Evolutionary conservation across 2,329 filamentous ascomycete species (phyloP).

Genomic region (Nemania diffusa): DNA sequence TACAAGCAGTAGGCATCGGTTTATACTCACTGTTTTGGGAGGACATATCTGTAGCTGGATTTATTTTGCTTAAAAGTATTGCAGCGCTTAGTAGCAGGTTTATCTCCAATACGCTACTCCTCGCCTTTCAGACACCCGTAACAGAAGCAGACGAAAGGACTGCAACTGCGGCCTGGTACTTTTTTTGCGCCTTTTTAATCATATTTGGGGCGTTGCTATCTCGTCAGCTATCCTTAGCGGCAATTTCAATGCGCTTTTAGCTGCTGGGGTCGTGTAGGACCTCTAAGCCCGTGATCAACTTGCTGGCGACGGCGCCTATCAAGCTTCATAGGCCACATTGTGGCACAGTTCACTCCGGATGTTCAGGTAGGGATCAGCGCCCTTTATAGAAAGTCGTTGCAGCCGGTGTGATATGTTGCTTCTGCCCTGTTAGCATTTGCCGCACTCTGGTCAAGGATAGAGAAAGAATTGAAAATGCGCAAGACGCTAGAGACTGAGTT

Average conservation of each 20-base stretch:
- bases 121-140: conserved; percentile 53
- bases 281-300: conserved; percentile 25
- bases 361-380: conserved; percentile 45
- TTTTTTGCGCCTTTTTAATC: conserved; percentile 58
- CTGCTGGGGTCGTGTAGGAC: conserved; percentile 12
- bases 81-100: neutral
- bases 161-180: conserved; percentile 52
- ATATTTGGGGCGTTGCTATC: conserved; percentile 56
- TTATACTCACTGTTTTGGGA: neutral
- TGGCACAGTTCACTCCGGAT: conserved; percentile 30
- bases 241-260: neutral
- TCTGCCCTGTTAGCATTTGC: conserved; percentile 48
- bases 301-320: conserved; percentile 38
- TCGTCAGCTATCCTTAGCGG: conserved; percentile 52
- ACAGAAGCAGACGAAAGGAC: conserved; percentile 46
- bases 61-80: neutral
- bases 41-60: neutral
- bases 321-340: conserved; percentile 37
- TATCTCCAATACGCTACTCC: conserved; percentile 51
- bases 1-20: neutral
- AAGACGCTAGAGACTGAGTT: conserved; percentile 53
- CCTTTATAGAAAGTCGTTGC: conserved; percentile 50
- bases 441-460: conserved; percentile 50
- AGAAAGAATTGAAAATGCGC: conserved; percentile 52
- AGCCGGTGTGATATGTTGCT: conserved; percentile 52